These are phyloP conservation scores for Selaginella tamariscina DNA, from an alignment of 75 land plant genomes.

Conservation along the genomic window DNA sequence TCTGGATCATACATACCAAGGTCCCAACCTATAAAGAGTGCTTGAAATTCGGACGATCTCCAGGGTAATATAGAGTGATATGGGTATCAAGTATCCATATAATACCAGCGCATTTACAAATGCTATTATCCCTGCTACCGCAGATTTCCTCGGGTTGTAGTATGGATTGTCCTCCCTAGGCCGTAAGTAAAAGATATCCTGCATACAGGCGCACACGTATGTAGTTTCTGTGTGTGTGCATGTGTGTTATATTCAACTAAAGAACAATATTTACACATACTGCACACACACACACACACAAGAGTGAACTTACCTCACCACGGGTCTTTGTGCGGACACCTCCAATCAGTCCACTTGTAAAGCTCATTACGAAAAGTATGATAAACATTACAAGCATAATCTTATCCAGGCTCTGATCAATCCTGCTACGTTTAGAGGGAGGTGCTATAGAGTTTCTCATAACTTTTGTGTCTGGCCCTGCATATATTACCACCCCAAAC, in stretches of 20 bases:
- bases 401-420: constrained; percentile 19
- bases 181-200: constrained; percentile 18
- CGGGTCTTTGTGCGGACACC: constrained; percentile 7
- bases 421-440: constrained; percentile 23
- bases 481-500: constrained; percentile 29
- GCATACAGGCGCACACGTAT: too few species aligned
- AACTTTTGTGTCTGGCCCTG: constrained; percentile 39
- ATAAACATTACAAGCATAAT: constrained; percentile 19
- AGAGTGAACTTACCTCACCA: too few species aligned
- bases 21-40: background rate
- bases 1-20: constrained; percentile 6
- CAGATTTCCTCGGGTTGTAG: constrained; percentile 36
- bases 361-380: constrained; percentile 15
- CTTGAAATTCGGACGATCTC: constrained; percentile 11
- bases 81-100: constrained; percentile 8
- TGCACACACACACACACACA: too few species aligned
- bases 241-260: too few species aligned
- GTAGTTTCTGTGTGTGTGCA: too few species aligned
- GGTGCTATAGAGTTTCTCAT: constrained; percentile 25
- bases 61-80: constrained; percentile 1
- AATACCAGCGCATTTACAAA: constrained; percentile 9
- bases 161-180: constrained; percentile 5
- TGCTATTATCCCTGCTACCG: constrained; percentile 24
- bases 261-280: too few species aligned
- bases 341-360: constrained; percentile 13